Evolutionary conservation across 106 monocot species (phyloP).

Genomic region (Triglochin maritima): DNA sequence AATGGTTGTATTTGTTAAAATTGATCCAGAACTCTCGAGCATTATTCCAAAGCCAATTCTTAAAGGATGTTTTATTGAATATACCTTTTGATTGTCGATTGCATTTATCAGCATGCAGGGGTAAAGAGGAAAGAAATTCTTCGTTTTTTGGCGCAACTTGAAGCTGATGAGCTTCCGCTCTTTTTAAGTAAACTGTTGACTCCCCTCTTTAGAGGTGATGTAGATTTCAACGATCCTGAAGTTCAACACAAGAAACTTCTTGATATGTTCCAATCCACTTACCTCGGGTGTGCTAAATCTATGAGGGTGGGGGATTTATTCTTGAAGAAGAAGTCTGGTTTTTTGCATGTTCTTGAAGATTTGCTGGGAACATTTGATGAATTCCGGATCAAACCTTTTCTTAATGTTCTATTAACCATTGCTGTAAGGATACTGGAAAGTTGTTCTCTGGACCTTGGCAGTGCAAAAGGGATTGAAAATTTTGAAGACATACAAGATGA

Average conservation of each 20-base stretch:
- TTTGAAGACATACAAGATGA: background rate
- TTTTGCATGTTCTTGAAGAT: constrained; percentile 72
- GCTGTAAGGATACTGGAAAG: constrained; percentile 58
- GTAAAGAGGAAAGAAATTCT: constrained; percentile 64
- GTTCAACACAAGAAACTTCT: constrained; percentile 4
- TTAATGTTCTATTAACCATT: constrained; percentile 52
- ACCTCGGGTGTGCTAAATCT: constrained; percentile 20
- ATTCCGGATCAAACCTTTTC: constrained; percentile 49
- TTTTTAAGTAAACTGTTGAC: constrained; percentile 64
- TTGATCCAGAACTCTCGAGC: constrained; percentile 52
- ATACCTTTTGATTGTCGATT: background rate
- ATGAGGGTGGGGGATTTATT: constrained; percentile 20
- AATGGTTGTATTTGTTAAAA: constrained; percentile 73
- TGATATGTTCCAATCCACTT: constrained; percentile 4
- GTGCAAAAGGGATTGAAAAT: constrained; percentile 7
- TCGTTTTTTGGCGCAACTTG: constrained; percentile 70
- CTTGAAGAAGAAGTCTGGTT: constrained; percentile 66
- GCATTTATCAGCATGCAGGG: constrained; percentile 55
- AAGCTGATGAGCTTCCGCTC: constrained; percentile 57
- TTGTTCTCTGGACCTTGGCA: constrained; percentile 35
- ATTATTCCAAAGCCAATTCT: constrained; percentile 39
- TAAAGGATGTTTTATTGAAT: constrained; percentile 60
- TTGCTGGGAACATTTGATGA: constrained; percentile 74
- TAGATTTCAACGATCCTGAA: constrained; percentile 1
- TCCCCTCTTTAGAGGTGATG: constrained; percentile 34